Evolutionary conservation across 1,139 yeast species (phyloP).

Genomic region (Geotrichum europaeum): DNA sequence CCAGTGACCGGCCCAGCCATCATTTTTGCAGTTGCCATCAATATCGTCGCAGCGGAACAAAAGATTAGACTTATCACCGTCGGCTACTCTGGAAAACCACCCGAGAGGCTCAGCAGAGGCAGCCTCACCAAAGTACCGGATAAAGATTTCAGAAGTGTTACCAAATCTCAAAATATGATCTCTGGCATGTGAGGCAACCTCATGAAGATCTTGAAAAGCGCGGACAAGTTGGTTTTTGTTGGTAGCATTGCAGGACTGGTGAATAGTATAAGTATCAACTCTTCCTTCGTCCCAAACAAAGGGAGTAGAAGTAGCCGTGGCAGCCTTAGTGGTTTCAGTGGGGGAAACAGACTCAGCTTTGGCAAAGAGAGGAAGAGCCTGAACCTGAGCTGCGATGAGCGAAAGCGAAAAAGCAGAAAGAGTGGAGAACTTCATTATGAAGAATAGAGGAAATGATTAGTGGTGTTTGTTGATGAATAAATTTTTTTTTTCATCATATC

Average conservation of each 20-base stretch:
- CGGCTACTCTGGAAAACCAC: conserved; percentile 30
- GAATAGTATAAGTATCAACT: neutral
- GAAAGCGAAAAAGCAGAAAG: neutral
- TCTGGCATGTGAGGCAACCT: conserved; percentile 29
- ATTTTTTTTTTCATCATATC: neutral
- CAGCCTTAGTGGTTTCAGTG: neutral
- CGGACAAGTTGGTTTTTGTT: conserved; percentile 1
- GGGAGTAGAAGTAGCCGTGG: neutral
- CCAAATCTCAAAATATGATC: conserved; percentile 31
- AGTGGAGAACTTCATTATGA: neutral
- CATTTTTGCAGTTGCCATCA: conserved; percentile 34
- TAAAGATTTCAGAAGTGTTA: conserved; percentile 27
- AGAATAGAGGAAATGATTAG: neutral
- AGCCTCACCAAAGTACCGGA: conserved; percentile 34
- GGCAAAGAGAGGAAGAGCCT: neutral
- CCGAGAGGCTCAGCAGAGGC: conserved; percentile 35
- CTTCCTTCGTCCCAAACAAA: conserved; percentile 2
- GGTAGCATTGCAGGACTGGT: conserved; percentile 7
- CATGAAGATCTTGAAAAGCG: neutral
- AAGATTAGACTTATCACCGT: conserved; percentile 32
- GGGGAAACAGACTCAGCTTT: neutral
- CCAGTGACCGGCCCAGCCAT: conserved; percentile 39
- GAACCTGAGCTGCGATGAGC: neutral
- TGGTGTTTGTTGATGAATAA: neutral
- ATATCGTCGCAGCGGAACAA: conserved; percentile 37